Base-by-base conservation (phyloP, 257 asterid species). In the Solanum bulbocastanum region DNA sequence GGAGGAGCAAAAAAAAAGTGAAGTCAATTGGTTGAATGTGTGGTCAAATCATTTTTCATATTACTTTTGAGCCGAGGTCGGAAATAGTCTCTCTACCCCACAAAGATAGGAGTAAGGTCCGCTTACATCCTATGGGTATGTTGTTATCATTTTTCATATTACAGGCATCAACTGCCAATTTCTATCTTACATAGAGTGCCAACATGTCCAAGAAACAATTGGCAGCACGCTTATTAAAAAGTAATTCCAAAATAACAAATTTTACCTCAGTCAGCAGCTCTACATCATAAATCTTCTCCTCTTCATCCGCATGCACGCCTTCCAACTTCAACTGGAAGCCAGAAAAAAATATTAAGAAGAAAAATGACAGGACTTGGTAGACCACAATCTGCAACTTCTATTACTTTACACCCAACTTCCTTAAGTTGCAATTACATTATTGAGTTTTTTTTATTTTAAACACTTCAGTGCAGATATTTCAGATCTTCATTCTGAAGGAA, bases 211-310 rank as follows among this genome's bases (percentile, higher is more conserved):
- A 79, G 39, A 27, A 79, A 44, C 66, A 27, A 27, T 1, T 4
- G 6, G 6, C 68, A 44, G 42, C 85, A 81, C 27, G 2, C 18
- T 46, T 81, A 10, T 46, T 1, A 5, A 46, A 44, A n/a, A 66
- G 10, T 8, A 37, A 37, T n/a, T 65, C 60, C 42, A 42, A 6
- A 1, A 20, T 3, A 44, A 20, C 4, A 60, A 86, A 65, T 9
- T 75, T 86, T 91, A 97, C 99, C 99, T 97, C 99, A 25, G 96
- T 93, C 23, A 97, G 96, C 72, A 97, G 87, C 89, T 96, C 96
- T 1, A 93, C 94, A 72, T 96, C 99, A 27, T 96, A 88, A 86
- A 97, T 92, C 90, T 95, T 92, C 90, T 93, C 99, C 90, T 97
- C 99, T 89, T 92, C 98, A 87, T 96, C 98, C 87, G 93, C 93